Evolutionary conservation across 192 early-diverging fungal species (phyloP), one percentile per base, ranked within the genome.

Genomic region (Rhizophlyctis rosea): DNA sequence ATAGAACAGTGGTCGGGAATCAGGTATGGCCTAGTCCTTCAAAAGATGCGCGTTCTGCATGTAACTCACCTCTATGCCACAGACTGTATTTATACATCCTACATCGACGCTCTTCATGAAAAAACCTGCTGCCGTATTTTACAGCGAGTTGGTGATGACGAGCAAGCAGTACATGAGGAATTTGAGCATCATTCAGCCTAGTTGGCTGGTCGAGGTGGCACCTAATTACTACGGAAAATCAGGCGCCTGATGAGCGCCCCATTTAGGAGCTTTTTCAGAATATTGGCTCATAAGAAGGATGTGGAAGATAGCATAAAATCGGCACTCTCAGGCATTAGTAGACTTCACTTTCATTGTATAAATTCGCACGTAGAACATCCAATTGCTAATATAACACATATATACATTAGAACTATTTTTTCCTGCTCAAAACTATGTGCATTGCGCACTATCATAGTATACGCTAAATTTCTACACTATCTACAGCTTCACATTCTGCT

Each of bases 121-220:
- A 68, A 90, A 88, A 36, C 69, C 78, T 0, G 85, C 88, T 35
- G 85, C 88, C 3, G 84, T 97, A 35, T 85, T 96, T 73, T 97
- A 91, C 69, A 90, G 89, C 67, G 93, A 97, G 70, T 72, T 95
- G 50, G 94, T 88, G 4, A 88, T 90, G 39, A 99, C 97, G 0
- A 88, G 90, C 25, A 87, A 85, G 51, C 83, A 93, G 54, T 96
- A 96, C 75, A 86, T 96, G 50, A 82, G 94, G 16, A 86, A 88
- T 34, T 87, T 92, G 0, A 90, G 88, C 23, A 80, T 85, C 0
- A 84, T 93, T 3, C 88, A 96, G 61, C 81, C 88, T 33, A 60
- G 74, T 21, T 99, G 97, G 94, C 70, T 97, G 35, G 68, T 84
- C 0, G 79, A 86, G 61, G 87, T 87, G 3, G 85, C 92, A 14